Evolutionary conservation across 2,329 filamentous ascomycete genomes (phyloP).

Genomic region (Coccinonectria pachysandricola): DNA sequence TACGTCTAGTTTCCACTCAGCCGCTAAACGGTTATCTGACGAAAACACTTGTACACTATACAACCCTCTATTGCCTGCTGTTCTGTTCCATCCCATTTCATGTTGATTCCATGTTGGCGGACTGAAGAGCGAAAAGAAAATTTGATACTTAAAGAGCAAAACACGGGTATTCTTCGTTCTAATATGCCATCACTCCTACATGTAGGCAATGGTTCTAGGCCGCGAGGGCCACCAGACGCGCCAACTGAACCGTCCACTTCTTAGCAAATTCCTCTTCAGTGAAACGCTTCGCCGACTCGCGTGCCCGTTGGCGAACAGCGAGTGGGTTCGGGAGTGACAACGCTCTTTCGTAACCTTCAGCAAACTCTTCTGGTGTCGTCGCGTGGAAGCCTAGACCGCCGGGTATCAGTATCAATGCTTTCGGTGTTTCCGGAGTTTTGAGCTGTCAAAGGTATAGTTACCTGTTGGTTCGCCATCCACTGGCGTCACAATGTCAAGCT

Average conservation of each 20-base stretch:
- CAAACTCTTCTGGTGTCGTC: conserved; percentile 67
- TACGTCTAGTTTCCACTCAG: no score
- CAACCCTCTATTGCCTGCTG: no score
- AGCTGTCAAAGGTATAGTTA: no score
- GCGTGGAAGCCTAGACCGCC: conserved; percentile 88
- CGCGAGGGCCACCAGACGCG: conserved; percentile 50
- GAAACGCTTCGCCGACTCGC: conserved; percentile 72
- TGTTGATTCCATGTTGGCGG: no score
- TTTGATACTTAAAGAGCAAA: conserved; percentile 4
- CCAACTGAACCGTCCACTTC: conserved; percentile 69
- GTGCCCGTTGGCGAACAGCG: conserved; percentile 64
- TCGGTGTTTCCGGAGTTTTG: no score
- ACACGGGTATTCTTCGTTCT: no score
- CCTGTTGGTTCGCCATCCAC: conserved; percentile 70
- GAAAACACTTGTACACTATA: no score
- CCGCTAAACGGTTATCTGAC: no score
- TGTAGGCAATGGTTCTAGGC: no score
- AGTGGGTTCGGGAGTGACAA: conserved; percentile 62
- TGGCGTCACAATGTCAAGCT: conserved; percentile 80
- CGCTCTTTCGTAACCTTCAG: conserved; percentile 67
- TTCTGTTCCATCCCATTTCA: conserved; percentile 3
- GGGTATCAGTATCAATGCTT: no score
- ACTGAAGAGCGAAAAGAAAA: no score
- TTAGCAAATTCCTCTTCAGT: conserved; percentile 76
- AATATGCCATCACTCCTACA: no score